phyloP scores from a whole-genome alignment of 495 filamentous ascomycete species.

The Tuber calosporum region DNA sequence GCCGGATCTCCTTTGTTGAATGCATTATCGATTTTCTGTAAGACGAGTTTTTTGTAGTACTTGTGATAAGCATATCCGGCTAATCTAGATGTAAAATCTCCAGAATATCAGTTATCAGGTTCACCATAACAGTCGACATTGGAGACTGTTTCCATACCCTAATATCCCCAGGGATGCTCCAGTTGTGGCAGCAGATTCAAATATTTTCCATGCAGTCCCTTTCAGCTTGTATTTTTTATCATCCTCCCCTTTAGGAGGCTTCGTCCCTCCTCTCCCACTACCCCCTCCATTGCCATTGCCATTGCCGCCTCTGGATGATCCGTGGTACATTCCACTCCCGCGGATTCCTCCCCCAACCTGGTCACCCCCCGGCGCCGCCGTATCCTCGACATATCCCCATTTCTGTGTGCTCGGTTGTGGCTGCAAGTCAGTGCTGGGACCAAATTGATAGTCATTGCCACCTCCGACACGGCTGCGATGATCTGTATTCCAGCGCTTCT shows the following conservation, averaged over 20 bases:
- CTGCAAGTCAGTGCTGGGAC: constrained; percentile 33
- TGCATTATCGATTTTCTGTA: constrained; percentile 88
- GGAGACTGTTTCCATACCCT: constrained; percentile 48
- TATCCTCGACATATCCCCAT: constrained; percentile 7
- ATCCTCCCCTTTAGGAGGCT: constrained; percentile 6
- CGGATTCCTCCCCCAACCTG: constrained; percentile 8
- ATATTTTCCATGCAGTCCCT: constrained; percentile 63
- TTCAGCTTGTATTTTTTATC: constrained; percentile 39
- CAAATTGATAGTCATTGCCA: constrained; percentile 31
- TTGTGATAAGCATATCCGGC: constrained; percentile 80
- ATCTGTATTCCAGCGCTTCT: constrained; percentile 10
- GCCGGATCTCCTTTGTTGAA: constrained; percentile 89
- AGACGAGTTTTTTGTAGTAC: constrained; percentile 82
- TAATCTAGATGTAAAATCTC: constrained; percentile 48
- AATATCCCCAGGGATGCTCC: constrained; percentile 77
- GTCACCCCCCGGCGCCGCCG: not conserved
- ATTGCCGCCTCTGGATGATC: not conserved
- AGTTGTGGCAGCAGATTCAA: constrained; percentile 78
- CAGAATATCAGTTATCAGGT: constrained; percentile 6
- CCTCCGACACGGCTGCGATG: constrained; percentile 12
- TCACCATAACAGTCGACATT: not conserved
- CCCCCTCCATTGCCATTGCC: not conserved
- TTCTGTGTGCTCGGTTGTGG: constrained; percentile 34
- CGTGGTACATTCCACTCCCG: constrained; percentile 3
- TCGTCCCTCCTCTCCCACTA: constrained; percentile 3